Evolutionary conservation across 2,329 filamentous ascomycete species (phyloP).

Genomic region (Diplodia corticola): DNA sequence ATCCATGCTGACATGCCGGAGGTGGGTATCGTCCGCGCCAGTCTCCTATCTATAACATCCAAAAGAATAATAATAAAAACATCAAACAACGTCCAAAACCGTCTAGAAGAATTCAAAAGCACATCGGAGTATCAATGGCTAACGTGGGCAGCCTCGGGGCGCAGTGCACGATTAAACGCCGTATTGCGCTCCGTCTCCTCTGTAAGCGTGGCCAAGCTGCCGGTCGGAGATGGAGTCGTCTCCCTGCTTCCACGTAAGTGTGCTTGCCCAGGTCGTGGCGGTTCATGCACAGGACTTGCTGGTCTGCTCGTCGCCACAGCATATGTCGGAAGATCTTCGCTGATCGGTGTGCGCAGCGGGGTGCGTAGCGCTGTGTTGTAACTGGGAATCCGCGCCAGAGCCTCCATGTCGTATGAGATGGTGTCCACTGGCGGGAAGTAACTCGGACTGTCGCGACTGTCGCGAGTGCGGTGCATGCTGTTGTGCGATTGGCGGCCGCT

Average conservation of each 20-base stretch:
- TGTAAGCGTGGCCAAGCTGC: slow-evolving; percentile 37
- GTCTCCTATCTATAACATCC: slow-evolving; percentile 21
- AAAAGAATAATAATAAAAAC: no score
- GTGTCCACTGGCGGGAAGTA: slow-evolving; percentile 25
- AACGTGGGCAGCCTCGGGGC: slow-evolving; percentile 17
- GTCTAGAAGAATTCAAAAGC: background rate
- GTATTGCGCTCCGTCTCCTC: slow-evolving; percentile 43
- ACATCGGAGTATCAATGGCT: slow-evolving; percentile 1
- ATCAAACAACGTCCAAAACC: background rate
- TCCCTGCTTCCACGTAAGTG: slow-evolving; percentile 34
- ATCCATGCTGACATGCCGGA: slow-evolving; percentile 21
- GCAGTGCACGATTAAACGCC: slow-evolving; percentile 27
- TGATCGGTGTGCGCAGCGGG: slow-evolving; percentile 44
- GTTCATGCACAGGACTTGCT: slow-evolving; percentile 35
- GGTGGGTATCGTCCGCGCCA: slow-evolving; percentile 24
- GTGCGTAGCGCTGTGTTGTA: slow-evolving; percentile 53
- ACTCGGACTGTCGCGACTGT: background rate
- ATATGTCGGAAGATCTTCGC: slow-evolving; percentile 47
- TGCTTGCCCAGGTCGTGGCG: slow-evolving; percentile 12
- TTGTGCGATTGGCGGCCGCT: slow-evolving; percentile 28
- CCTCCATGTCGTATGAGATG: slow-evolving; percentile 47
- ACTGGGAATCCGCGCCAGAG: slow-evolving; percentile 51
- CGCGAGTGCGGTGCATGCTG: slow-evolving; percentile 13
- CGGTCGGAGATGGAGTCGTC: slow-evolving; percentile 36
- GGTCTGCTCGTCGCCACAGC: slow-evolving; percentile 48